These are phyloP conservation scores for Penicillium sp. DNA, from an alignment of 2,329 filamentous ascomycete species.

Conservation along the genomic window DNA sequence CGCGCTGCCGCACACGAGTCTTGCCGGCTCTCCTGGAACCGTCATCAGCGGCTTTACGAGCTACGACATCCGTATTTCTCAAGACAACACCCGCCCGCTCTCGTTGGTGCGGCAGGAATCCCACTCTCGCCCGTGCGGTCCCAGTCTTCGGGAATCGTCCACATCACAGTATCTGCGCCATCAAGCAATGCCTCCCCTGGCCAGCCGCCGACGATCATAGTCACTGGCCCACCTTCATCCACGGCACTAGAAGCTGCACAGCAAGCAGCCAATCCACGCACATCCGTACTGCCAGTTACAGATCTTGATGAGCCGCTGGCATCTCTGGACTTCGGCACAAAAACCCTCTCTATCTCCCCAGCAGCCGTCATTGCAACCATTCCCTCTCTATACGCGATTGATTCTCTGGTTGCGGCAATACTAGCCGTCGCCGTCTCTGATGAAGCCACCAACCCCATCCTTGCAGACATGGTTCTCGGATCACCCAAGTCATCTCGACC, in stretches of 20 bases:
- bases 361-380: constrained; percentile 42
- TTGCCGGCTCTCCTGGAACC: constrained; percentile 48
- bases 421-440: constrained; percentile 48
- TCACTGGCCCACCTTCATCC: constrained; percentile 39
- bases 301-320: constrained; percentile 43
- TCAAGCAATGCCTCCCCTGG: constrained; percentile 25
- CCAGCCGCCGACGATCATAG: constrained; percentile 38
- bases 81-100: constrained; percentile 28
- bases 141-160: constrained; percentile 37
- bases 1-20: constrained; percentile 48
- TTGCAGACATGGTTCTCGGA: constrained; percentile 38
- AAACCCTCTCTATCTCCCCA: constrained; percentile 43
- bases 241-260: constrained; percentile 37
- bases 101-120: constrained; percentile 37
- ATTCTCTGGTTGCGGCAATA: constrained; percentile 48
- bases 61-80: constrained; percentile 47
- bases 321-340: constrained; percentile 44
- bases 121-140: constrained; percentile 34
- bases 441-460: constrained; percentile 38
- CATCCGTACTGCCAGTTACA: constrained; percentile 42
- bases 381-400: constrained; percentile 49
- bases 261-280: constrained; percentile 35
- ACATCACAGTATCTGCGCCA: constrained; percentile 42
- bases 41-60: constrained; percentile 43
- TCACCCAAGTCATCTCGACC: constrained; percentile 17